Evolutionary conservation across 1,284 basidiomycete genomes (phyloP), one percentile per base, ranked within the genome.

Genomic region (Microbotryomycetes sp.): DNA sequence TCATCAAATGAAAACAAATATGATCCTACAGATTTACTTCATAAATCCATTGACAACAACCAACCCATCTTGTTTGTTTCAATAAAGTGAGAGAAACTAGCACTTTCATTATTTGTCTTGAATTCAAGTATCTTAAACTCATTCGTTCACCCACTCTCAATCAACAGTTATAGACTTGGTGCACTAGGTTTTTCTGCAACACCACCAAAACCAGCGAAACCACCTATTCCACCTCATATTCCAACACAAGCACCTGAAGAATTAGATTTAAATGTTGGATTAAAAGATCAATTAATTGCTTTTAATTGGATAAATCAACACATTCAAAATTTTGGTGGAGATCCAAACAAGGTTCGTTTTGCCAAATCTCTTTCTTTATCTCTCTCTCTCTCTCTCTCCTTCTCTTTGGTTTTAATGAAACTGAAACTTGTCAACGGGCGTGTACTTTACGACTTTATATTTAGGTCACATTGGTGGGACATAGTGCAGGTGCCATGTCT

Each of bases 281-380:
- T 68, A 30, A 68, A 68, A 48, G 67, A 68, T 47, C 67, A 68
- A 58, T 26, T 66, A 9, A 19, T 54, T 22, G 67, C 67, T 49
- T 55, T 68, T 3, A 14, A 59, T n/a, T 68, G 67, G 67, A 47
- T 66, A 1, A 54, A 56, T 9, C n/a, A 42, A 12, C 45, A 68
- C 50, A 66, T 68, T 7, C 55, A 9, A 3, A 36, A 54, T 29
- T 66, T 63, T 31, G 67, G 67, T 4, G 64, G 64, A 2, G 64
- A 68, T 28, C 48, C 30, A 12, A 23, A 49, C 4, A 65, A 65
- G 56, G 56, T 52, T 6, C 25, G 56, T 45, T 9, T 15, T 49
- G 19, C 25, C 7, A 22, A 23, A 49, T n/a, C 25, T n/a, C 14
- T 14, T 30, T 3, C 15, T 26, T n/a, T 3, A 25, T 6, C 26